Percentiles rank a stretch among this genome's conserved stretches.
phyloP scores from a whole-genome alignment of 176 grass and related monocot genomes.

The Leersia perrieri region DNA sequence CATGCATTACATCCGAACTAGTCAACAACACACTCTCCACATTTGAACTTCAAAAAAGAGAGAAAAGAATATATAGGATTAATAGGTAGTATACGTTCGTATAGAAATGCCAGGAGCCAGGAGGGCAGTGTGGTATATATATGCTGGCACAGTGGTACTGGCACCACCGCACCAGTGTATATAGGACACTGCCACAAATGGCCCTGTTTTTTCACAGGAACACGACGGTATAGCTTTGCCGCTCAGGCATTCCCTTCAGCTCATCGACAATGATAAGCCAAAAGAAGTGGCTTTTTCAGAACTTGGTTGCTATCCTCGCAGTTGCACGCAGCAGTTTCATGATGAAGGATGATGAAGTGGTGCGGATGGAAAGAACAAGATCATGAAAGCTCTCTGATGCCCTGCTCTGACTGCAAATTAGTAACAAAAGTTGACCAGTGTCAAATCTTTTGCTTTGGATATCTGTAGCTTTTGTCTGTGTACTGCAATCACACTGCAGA shows the following conservation, averaged over 20 bases:
- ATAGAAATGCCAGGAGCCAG: background rate
- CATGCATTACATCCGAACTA: background rate
- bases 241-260: constrained; percentile 29
- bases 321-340: constrained; percentile 33
- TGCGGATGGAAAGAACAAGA: constrained; percentile 26
- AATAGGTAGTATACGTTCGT: background rate
- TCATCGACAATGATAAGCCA: constrained; percentile 43
- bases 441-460: constrained; percentile 30
- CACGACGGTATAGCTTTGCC: constrained; percentile 24
- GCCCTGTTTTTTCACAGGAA: constrained; percentile 26
- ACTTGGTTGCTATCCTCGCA: constrained; percentile 24
- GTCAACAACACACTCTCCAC: background rate
- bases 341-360: constrained; percentile 20
- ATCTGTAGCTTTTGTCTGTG: constrained; percentile 14
- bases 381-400: constrained; percentile 40
- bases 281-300: constrained; percentile 59
- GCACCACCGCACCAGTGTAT: background rate
- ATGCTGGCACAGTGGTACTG: background rate
- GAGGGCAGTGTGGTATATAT: background rate
- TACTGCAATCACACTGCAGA: background rate
- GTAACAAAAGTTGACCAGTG: constrained; percentile 7
- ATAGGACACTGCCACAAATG: constrained; percentile 33
- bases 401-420: constrained; percentile 21
- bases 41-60: background rate
- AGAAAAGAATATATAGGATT: background rate